phyloP scores from a whole-genome alignment of 2,329 filamentous ascomycete genomes.

The Aspergillus pseudoglaucus region DNA sequence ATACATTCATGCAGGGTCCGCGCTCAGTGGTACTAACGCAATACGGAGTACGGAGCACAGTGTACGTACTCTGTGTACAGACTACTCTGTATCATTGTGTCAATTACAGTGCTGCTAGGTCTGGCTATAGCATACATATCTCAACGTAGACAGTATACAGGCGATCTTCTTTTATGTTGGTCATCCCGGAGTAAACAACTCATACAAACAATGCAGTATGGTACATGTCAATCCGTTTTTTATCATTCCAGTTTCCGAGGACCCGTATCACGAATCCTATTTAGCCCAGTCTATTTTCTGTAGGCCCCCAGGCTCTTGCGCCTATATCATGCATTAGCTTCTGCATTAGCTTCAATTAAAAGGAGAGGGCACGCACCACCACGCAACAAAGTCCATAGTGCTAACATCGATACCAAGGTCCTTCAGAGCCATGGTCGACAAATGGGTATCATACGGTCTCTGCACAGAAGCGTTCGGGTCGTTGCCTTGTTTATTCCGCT shows the following conservation, averaged over 20 bases:
- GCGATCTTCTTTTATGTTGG: too few species aligned
- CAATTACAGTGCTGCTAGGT: too few species aligned
- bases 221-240: neutral
- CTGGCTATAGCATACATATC: too few species aligned
- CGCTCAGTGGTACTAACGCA: too few species aligned
- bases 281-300: conserved; percentile 13
- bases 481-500: conserved; percentile 61
- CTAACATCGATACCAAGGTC: conserved; percentile 68
- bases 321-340: conserved; percentile 17
- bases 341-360: conserved; percentile 5
- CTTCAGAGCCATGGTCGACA: conserved; percentile 68
- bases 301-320: conserved; percentile 25
- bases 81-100: too few species aligned
- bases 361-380: conserved; percentile 54
- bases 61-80: too few species aligned
- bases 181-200: neutral
- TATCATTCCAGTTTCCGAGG: neutral
- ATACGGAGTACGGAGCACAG: too few species aligned
- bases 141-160: too few species aligned
- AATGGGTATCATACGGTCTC: conserved; percentile 80
- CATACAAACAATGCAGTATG: neutral
- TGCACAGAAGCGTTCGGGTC: conserved; percentile 65
- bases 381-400: conserved; percentile 68
- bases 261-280: neutral
- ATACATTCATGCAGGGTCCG: too few species aligned